Base-by-base conservation (phyloP, 2,329 filamentous ascomycete species). In the Mollisiaceae sp. region DNA sequence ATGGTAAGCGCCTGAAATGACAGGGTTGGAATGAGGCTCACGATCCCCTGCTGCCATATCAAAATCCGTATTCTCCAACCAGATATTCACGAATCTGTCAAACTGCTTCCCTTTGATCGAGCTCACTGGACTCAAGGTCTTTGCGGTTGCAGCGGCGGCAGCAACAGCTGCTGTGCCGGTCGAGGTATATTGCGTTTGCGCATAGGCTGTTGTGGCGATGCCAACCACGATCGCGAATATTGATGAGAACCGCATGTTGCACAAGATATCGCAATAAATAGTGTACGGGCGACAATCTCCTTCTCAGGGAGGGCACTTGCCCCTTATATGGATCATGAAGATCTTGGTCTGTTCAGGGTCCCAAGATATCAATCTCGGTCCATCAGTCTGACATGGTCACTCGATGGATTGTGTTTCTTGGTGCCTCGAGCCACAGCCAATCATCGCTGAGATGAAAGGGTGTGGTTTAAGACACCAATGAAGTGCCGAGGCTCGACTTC, bases 31-130 rank as follows among this genome's bases (percentile, higher is more conserved):
- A 47, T n/a, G 35, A 35, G 62, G 79, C 83, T 73, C 74, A 85
- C 84, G 82, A 76, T 93, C 89, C 18, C 82, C 84, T 36, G 81
- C 80, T 2, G 90, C 86, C 73, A 88, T 85, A 62, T 85, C 82
- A 68, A 85, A 93, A 77, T 88, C 83, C 47, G 88, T 91, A 76
- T 93, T 93, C 80, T 93, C 91, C 41, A 92, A 82, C 88, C 89
- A 70, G 76, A 93, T 87, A 65, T 88, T 84, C 60, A 87, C 87
- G 65, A 91, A 85, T 15, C 91, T 87, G 75, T 93, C 85, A 75
- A 93, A 94, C 0, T 83, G 87, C 75, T 89, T 87, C 66, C 92
- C 91, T 74, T 85, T 82, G 62, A 93, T 86, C 71, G 86, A 76
- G 75, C 83, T 88, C 35, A 83, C 86, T 1, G 88, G 86, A 67